A percentile compares a stretch with the other conserved stretches of the same genome.
phyloP scores from a whole-genome alignment of 306 rosid genomes.

The Begonia fuchsioides region DNA sequence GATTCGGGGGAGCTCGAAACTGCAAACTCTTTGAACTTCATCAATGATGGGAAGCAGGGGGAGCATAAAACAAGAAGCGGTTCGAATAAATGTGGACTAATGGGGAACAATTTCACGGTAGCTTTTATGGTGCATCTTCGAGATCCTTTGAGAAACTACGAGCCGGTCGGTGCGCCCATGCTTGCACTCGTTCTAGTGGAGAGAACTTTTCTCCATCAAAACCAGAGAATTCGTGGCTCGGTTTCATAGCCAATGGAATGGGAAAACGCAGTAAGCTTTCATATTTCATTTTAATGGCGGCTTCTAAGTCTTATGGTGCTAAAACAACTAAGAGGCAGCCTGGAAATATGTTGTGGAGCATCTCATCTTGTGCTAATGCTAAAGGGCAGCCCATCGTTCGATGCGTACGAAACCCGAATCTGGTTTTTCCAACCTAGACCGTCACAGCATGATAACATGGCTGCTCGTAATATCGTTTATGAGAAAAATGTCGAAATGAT shows the following conservation, averaged over 20 bases:
- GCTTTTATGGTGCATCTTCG: slow-evolving; percentile 92
- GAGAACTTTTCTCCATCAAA: slow-evolving; percentile 67
- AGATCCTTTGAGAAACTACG: slow-evolving; percentile 72
- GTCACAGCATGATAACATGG: slow-evolving; percentile 27
- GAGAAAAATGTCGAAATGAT: too few species aligned
- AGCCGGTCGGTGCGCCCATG: slow-evolving; percentile 86
- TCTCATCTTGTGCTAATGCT: slow-evolving; percentile 59
- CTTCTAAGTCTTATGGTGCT: slow-evolving; percentile 21
- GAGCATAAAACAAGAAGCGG: slow-evolving; percentile 48
- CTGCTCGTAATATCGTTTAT: too few species aligned
- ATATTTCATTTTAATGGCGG: slow-evolving; percentile 34
- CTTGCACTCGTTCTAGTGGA: slow-evolving; percentile 80
- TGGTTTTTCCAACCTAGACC: slow-evolving; percentile 36
- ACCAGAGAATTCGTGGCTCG: slow-evolving; percentile 36
- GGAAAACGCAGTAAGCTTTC: slow-evolving; percentile 56
- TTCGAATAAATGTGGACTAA: slow-evolving; percentile 49
- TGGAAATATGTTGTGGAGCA: slow-evolving; percentile 70
- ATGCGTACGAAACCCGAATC: slow-evolving; percentile 59
- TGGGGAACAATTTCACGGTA: slow-evolving; percentile 81
- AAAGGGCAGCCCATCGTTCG: slow-evolving; percentile 45
- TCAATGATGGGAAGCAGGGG: slow-evolving; percentile 37
- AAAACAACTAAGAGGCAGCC: slow-evolving; percentile 43
- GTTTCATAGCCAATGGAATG: slow-evolving; percentile 71
- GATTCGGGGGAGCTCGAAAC: slow-evolving; percentile 83
- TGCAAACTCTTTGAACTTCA: slow-evolving; percentile 55